Conservation (phyloP, 768 basidiomycete genomes). For the Panellus pusillus region DNA sequence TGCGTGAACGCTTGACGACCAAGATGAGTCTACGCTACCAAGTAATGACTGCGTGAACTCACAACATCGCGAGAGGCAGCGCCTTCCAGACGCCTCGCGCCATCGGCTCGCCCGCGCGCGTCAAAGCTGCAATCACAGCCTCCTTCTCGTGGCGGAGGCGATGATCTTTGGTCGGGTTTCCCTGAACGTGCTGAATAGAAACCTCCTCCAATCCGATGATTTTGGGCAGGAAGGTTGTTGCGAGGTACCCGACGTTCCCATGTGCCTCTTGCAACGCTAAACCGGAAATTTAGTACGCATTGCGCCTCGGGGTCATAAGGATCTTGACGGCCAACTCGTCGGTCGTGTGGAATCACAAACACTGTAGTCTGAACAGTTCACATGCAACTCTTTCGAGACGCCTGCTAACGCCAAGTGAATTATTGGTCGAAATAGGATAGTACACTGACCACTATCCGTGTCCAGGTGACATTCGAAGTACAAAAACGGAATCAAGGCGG, state of each 20-base stretch:
- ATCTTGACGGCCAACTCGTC: constrained; percentile 22
- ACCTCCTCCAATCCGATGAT: constrained; percentile 25
- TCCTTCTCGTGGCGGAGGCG: constrained; percentile 23
- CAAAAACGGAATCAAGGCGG: no score
- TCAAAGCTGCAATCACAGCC: constrained; percentile 23
- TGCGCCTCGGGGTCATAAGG: constrained; percentile 27
- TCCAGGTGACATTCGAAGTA: no score
- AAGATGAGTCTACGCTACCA: constrained; percentile 3
- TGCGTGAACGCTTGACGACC: constrained; percentile 22
- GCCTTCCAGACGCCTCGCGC: constrained; percentile 22
- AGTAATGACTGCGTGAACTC: constrained; percentile 3
- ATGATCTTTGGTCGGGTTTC: constrained; percentile 22
- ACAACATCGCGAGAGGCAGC: constrained; percentile 24
- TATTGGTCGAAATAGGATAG: no score
- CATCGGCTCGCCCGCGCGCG: constrained; percentile 29
- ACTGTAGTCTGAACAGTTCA: no score
- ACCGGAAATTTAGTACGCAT: constrained; percentile 22
- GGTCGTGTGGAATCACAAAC: constrained; percentile 21
- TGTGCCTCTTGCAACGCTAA: constrained; percentile 22
- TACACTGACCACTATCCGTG: no score
- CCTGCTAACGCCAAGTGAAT: no score
- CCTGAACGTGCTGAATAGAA: constrained; percentile 26
- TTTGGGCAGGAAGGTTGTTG: constrained; percentile 21
- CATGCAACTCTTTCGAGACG: no score
- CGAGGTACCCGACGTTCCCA: constrained; percentile 19